Conservation (phyloP, 1,284 basidiomycete genomes). For the Trichosporon coremiiforme region DNA sequence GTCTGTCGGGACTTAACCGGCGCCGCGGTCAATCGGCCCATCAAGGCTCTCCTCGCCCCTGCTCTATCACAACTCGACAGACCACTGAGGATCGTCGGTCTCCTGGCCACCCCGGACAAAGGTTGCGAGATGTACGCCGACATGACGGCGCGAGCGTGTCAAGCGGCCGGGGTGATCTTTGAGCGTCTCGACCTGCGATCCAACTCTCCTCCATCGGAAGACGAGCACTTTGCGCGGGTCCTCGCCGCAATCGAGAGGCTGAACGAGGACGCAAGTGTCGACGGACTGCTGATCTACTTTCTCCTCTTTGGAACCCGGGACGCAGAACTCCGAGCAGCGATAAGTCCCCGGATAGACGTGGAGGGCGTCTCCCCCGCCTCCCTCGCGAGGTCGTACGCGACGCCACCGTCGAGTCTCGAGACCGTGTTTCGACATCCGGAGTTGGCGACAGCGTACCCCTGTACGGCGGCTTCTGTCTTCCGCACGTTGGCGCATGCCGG, state of each 20-base stretch:
- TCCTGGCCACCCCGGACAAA: constrained; percentile 37
- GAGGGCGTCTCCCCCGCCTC: constrained; percentile 37
- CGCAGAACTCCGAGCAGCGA: constrained; percentile 33
- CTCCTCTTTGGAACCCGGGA: constrained; percentile 37
- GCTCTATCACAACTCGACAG: constrained; percentile 28
- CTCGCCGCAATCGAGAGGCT: constrained; percentile 25
- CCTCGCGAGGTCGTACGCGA: constrained; percentile 22
- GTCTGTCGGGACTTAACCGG: constrained; percentile 24
- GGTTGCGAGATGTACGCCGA: constrained; percentile 41
- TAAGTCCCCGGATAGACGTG: constrained; percentile 40
- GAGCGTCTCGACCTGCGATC: constrained; percentile 26
- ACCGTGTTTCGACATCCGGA: constrained; percentile 22
- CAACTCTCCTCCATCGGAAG: neutral
- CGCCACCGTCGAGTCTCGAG: constrained; percentile 23
- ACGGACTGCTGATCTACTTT: constrained; percentile 41
- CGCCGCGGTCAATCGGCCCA: constrained; percentile 22
- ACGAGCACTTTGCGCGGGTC: constrained; percentile 24
- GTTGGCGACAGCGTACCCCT: constrained; percentile 34
- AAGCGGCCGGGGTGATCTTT: constrained; percentile 30
- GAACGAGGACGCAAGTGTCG: constrained; percentile 35
- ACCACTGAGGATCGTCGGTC: constrained; percentile 37
- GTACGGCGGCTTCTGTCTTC: constrained; percentile 41
- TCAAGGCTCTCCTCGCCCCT: constrained; percentile 24
- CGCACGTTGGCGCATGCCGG: constrained; percentile 29
- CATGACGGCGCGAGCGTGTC: constrained; percentile 34